Evolutionary conservation across 116 monocot species (phyloP), one percentile per base, ranked within the genome.

Genomic region (Posidonia oceanica): DNA sequence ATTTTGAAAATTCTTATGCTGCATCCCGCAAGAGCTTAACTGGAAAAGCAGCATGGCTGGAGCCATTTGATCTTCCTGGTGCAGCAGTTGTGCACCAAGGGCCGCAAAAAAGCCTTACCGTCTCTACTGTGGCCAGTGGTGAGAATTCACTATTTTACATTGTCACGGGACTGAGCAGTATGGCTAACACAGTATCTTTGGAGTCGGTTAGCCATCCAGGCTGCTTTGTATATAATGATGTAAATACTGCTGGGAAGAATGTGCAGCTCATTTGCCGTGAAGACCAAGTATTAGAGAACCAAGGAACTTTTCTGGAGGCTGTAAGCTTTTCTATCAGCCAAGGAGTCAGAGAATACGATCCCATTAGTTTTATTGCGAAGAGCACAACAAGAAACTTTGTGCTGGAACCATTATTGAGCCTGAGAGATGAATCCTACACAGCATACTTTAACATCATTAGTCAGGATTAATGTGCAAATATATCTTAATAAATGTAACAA

Each of bases 401-500:
- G 61, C 57, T 93, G 75, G 89, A 98, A 76, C 98, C 98, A 7
- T 71, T 93, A 74, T 39, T 84, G 56, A 80, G 78, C 68, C 71
- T 98, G 82, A 84, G 68, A 62, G 98, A 98, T 78, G 93, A 93
- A 75, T 80, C 83, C 40, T 98, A 93, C 56, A 98, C 83, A 52
- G 80, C 78, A 18, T 98, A 87, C 70, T 98, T 92, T 61, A 85
- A 93, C 63, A 64, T 85, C 41, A 72, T 63, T 1, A 44, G 4
- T 4, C 7, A 48, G 7, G 11, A 7, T 5, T 10, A 48, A 48
- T 48, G 48, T 10, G 0, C 48, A 48, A 0, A 7, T 48, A 10
- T 48, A 7, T 48, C 48, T 48, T 48, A 12, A 48, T 48, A 12
- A 48, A 48, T 48, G 48, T 48, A 12, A 2, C 7, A 12, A 48